Conservation (phyloP, 2,329 filamentous ascomycete species). For the Colletotrichum tropicicola region DNA sequence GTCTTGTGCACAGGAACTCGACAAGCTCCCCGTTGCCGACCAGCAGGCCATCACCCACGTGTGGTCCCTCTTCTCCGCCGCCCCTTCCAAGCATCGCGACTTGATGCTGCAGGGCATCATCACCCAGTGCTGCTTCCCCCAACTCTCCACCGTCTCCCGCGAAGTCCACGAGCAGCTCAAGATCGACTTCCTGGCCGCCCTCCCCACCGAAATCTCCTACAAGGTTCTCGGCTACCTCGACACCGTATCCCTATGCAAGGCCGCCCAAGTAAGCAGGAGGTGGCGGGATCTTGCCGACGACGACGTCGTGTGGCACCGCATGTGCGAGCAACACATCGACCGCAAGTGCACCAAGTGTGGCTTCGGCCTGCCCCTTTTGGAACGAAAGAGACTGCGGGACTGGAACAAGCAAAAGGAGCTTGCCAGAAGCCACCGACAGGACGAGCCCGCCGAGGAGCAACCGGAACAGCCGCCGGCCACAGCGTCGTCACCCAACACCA, state of each 20-base stretch:
- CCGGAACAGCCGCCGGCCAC: conserved; percentile 34
- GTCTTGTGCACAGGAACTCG: conserved; percentile 70
- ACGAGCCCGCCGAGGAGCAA: conserved; percentile 33
- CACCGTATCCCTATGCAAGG: conserved; percentile 93
- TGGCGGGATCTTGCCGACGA: conserved; percentile 95
- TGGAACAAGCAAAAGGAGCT: conserved; percentile 87
- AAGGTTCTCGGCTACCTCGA: conserved; percentile 94
- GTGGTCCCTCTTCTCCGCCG: conserved; percentile 97
- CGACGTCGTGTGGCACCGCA: conserved; percentile 95
- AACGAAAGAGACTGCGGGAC: conserved; percentile 86
- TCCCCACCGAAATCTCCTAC: conserved; percentile 90
- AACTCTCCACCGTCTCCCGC: conserved; percentile 90
- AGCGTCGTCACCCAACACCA: conserved; percentile 33
- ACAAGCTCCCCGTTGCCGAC: conserved; percentile 82
- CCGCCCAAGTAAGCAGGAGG: conserved; percentile 88
- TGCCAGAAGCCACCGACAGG: conserved; percentile 37
- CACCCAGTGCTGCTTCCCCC: conserved; percentile 96
- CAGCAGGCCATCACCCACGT: conserved; percentile 97
- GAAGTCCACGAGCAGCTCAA: conserved; percentile 94
- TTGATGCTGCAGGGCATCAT: conserved; percentile 97
- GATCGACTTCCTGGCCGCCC: conserved; percentile 92
- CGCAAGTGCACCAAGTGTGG: conserved; percentile 94
- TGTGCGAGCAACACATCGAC: conserved; percentile 94
- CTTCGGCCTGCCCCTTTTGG: conserved; percentile 90
- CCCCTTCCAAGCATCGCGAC: conserved; percentile 91